These are phyloP conservation scores for Suhomyces canberraensis DNA, from an alignment of 805 yeast genomes.

Conservation along the genomic window DNA sequence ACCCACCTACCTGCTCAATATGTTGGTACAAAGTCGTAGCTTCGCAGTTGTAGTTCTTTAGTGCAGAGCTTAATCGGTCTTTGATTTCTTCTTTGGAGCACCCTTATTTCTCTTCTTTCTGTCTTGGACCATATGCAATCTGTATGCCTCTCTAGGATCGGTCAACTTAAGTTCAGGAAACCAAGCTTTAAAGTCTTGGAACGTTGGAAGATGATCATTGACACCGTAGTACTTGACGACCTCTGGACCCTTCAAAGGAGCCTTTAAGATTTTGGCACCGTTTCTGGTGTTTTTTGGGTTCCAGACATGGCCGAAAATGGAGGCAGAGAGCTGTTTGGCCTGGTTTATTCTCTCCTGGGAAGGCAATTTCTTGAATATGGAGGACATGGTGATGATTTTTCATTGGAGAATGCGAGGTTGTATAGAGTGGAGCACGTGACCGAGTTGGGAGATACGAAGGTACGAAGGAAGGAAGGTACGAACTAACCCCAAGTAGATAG, in stretches of 20 bases:
- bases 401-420: too few relatives aligned
- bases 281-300: conserved; percentile 66
- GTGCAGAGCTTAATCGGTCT: conserved; percentile 11
- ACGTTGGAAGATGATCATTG: conserved; percentile 63
- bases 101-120: conserved; percentile 87
- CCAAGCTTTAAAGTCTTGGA: conserved; percentile 54
- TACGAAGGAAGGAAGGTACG: too few relatives aligned
- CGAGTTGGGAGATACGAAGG: too few relatives aligned
- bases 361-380: conserved; percentile 35
- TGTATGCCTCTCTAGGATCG: conserved; percentile 67
- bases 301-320: conserved; percentile 65
- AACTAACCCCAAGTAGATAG: too few relatives aligned
- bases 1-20: too few relatives aligned
- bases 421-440: too few relatives aligned
- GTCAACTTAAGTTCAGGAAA: conserved; percentile 51
- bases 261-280: conserved; percentile 67
- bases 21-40: too few relatives aligned
- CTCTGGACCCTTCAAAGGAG: conserved; percentile 71
- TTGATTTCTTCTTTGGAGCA: conserved; percentile 69
- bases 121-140: conserved; percentile 58
- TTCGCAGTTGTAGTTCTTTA: too few relatives aligned
- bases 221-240: conserved; percentile 67
- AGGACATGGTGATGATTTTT: conserved; percentile 21
- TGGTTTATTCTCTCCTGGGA: conserved; percentile 48
- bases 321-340: conserved; percentile 58